Conservation (phyloP, 2,329 filamentous ascomycete genomes). For the Penicillium sp. region DNA sequence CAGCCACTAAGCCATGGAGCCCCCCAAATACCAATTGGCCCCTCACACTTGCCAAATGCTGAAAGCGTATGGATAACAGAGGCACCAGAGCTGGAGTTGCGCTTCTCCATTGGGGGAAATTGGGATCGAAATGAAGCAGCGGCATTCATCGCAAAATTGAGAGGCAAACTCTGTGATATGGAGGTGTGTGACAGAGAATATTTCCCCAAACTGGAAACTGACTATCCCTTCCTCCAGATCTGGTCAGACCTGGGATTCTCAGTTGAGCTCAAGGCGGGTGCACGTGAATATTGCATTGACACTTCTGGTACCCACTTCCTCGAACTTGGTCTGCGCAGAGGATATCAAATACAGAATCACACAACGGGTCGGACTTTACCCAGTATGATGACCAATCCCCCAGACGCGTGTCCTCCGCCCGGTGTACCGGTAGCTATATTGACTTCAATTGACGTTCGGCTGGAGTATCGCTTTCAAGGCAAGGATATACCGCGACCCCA, state of each 20-base stretch:
- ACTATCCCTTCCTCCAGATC: slow-evolving; percentile 19
- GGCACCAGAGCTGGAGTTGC: slow-evolving; percentile 27
- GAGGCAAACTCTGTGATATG: slow-evolving; percentile 23
- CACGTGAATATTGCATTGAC: neutral
- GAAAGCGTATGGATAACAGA: slow-evolving; percentile 29
- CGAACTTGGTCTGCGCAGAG: slow-evolving; percentile 23
- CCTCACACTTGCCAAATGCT: neutral
- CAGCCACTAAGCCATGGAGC: neutral
- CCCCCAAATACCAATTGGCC: neutral
- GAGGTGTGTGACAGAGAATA: slow-evolving; percentile 14
- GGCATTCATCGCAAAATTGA: slow-evolving; percentile 17
- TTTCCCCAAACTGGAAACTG: neutral
- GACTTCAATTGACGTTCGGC: slow-evolving; percentile 19
- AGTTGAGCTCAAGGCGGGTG: slow-evolving; percentile 20
- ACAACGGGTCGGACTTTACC: slow-evolving; percentile 14
- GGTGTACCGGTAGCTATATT: slow-evolving; percentile 16
- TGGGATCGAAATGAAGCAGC: neutral
- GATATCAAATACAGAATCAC: neutral
- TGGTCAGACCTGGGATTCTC: slow-evolving; percentile 33
- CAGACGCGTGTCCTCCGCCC: slow-evolving; percentile 17
- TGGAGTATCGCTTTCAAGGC: slow-evolving; percentile 15
- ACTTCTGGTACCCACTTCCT: slow-evolving; percentile 13
- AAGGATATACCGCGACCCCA: neutral
- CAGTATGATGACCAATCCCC: slow-evolving; percentile 12
- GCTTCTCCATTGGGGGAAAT: slow-evolving; percentile 21